phyloP scores from a whole-genome alignment of 192 early-diverging fungal species.

The Haplosporangium gracile region DNA sequence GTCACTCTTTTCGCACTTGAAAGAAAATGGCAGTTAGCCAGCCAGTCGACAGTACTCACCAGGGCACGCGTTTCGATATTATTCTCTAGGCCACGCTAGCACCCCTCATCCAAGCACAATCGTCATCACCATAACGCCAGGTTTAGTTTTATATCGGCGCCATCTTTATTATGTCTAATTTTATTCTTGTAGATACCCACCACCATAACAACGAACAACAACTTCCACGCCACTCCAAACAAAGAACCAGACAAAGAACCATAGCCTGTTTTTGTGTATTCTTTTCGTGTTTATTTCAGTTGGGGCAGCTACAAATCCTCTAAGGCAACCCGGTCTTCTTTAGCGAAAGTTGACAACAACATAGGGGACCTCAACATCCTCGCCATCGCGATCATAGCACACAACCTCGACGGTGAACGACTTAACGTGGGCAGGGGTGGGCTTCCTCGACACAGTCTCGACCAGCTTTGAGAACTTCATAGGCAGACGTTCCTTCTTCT shows the following conservation, averaged over 20 bases:
- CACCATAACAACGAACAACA: too few species aligned
- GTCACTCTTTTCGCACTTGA: not conserved
- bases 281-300: conserved; percentile 1
- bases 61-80: not conserved
- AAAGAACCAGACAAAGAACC: not conserved
- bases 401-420: conserved; percentile 89
- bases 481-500: conserved; percentile 81
- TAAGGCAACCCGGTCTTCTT: not conserved
- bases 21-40: not conserved
- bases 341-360: conserved; percentile 48
- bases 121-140: not conserved
- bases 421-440: conserved; percentile 87
- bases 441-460: conserved; percentile 87
- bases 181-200: too few species aligned
- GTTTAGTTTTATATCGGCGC: too few species aligned
- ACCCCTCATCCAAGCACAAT: not conserved
- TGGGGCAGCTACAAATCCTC: not conserved
- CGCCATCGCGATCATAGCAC: conserved; percentile 88
- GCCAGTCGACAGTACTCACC: not conserved
- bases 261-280: not conserved
- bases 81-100: too few species aligned
- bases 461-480: conserved; percentile 91
- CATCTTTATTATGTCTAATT: too few species aligned
- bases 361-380: conserved; percentile 86
- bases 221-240: too few species aligned